Percentiles rank a stretch among this genome's conserved stretches.
Conservation (phyloP, 768 basidiomycete genomes). For the Lactarius deliciosus region DNA sequence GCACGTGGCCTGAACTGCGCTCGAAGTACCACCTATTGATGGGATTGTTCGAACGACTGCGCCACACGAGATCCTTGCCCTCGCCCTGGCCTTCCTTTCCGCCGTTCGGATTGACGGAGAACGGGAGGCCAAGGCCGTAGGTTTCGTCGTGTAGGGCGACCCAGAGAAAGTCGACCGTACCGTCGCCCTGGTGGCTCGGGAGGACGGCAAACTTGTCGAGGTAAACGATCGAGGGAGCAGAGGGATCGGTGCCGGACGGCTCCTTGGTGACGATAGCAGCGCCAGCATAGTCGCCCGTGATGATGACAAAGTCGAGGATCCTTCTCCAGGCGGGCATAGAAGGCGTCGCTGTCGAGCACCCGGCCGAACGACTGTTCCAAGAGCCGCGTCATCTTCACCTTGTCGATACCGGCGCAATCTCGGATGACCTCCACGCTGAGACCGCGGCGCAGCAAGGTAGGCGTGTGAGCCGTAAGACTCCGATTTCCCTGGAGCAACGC, state of each 20-base stretch:
- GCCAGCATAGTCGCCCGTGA: slow-evolving; percentile 94
- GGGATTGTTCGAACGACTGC: slow-evolving; percentile 88
- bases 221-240: slow-evolving; percentile 68
- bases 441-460: slow-evolving; percentile 88
- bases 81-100: slow-evolving; percentile 87
- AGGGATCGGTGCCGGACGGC: slow-evolving; percentile 42
- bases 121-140: slow-evolving; percentile 91
- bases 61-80: slow-evolving; percentile 96
- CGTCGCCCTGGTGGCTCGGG: slow-evolving; percentile 94
- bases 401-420: slow-evolving; percentile 67
- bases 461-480: slow-evolving; percentile 85
- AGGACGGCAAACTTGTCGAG: slow-evolving; percentile 98
- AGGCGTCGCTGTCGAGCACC: slow-evolving; percentile 65
- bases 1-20: slow-evolving; percentile 85
- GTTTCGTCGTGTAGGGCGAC: slow-evolving; percentile 98
- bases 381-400: slow-evolving; percentile 68
- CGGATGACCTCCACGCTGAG: slow-evolving; percentile 83
- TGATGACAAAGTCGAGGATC: slow-evolving; percentile 87
- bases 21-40: slow-evolving; percentile 99
- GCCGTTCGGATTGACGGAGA: slow-evolving; percentile 93
- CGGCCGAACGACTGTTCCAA: slow-evolving; percentile 87
- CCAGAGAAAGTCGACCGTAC: slow-evolving; percentile 99
- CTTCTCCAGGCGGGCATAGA: slow-evolving; percentile 74
- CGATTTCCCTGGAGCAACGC: slow-evolving; percentile 86
- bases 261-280: slow-evolving; percentile 88